Conservation (phyloP, 73 alveolate genomes). For the Tetrahymena thermophila region DNA sequence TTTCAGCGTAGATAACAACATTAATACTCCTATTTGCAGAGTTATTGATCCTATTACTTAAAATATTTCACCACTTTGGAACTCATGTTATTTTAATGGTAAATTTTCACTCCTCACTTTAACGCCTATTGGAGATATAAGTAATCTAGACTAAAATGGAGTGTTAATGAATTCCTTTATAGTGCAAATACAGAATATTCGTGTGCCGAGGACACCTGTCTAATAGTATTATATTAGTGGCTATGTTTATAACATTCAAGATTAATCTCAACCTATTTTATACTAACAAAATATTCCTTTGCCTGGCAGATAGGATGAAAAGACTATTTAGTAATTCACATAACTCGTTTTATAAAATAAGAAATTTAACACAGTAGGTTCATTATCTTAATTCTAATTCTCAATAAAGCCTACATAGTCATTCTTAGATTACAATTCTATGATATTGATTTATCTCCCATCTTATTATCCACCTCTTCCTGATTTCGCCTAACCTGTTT, state of each 20-base stretch:
- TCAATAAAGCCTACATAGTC: not conserved
- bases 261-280: not conserved
- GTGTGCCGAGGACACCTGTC: not conserved
- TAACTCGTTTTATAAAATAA: not conserved
- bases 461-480: not conserved
- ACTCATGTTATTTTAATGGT: not conserved
- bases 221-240: not conserved
- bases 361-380: not conserved
- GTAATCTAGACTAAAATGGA: not conserved
- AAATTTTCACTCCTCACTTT: not conserved
- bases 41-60: not conserved
- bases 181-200: not conserved
- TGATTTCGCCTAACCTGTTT: not conserved
- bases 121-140: not conserved
- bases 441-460: not conserved
- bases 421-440: not conserved
- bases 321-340: not conserved
- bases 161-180: not conserved
- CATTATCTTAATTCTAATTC: not conserved
- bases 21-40: not conserved
- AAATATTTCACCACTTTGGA: not conserved
- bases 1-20: not conserved
- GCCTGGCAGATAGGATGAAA: not conserved
- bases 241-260: not conserved
- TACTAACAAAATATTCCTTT: not conserved